Conservation (phyloP, 257 asterid genomes). For the Solanum virginianum region DNA sequence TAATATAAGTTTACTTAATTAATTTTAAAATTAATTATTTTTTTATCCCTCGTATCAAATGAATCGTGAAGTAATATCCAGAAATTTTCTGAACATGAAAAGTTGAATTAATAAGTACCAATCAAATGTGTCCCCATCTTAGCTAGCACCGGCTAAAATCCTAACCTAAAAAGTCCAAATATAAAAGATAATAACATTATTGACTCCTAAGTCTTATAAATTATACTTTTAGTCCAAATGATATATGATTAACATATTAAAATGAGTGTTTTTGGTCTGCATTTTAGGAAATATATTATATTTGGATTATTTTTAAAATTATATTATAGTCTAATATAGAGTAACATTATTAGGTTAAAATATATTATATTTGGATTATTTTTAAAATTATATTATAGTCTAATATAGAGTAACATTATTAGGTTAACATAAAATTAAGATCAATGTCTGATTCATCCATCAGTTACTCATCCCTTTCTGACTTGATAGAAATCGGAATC, state of each 20-base stretch:
- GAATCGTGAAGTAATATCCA: background rate
- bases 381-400: background rate
- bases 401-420: background rate
- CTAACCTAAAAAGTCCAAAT: slow-evolving; percentile 7
- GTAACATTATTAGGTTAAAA: background rate
- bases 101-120: background rate
- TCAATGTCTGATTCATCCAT: too few relatives aligned
- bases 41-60: background rate
- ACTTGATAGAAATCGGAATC: too few relatives aligned
- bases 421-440: background rate
- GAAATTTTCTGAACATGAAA: background rate
- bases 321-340: background rate
- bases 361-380: background rate
- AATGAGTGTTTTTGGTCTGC: background rate
- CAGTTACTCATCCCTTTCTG: too few relatives aligned
- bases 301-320: background rate
- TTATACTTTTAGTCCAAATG: background rate
- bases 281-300: background rate
- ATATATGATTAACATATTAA: background rate
- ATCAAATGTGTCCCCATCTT: background rate
- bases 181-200: background rate
- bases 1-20: too few relatives aligned
- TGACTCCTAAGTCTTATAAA: background rate
- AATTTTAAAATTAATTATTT: too few relatives aligned
- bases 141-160: slow-evolving; percentile 2